These are phyloP conservation scores for Ehretia macrophylla DNA, from an alignment of 257 asterid genomes.

Conservation along the genomic window DNA sequence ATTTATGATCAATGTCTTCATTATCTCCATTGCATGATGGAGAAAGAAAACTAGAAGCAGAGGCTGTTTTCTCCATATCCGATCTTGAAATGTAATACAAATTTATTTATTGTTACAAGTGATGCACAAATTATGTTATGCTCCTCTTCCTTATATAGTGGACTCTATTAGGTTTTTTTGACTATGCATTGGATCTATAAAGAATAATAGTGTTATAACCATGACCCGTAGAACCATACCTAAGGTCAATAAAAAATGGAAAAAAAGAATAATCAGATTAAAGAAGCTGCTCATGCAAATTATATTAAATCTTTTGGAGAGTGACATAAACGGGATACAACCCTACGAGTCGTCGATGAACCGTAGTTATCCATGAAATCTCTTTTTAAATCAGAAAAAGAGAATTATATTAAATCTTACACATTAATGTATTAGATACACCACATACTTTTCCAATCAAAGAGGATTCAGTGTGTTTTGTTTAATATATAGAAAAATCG, in stretches of 20 bases:
- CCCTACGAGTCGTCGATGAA: too few species aligned
- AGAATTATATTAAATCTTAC: background rate
- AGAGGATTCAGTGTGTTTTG: conserved; percentile 47
- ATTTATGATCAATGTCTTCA: conserved; percentile 22
- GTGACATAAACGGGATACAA: too few species aligned
- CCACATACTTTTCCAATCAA: conserved; percentile 52
- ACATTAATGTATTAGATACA: conserved; percentile 39
- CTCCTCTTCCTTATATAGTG: conserved; percentile 32
- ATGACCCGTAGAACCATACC: conserved; percentile 19
- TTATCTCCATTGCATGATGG: conserved; percentile 20
- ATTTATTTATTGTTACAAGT: background rate
- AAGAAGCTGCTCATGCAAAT: conserved; percentile 39
- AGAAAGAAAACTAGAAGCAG: conserved; percentile 28
- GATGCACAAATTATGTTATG: too few species aligned
- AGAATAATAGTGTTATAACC: conserved; percentile 24
- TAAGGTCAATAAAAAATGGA: conserved; percentile 38
- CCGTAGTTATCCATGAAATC: too few species aligned
- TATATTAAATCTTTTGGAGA: background rate
- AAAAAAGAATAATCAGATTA: too few species aligned
- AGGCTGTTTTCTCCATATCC: conserved; percentile 37
- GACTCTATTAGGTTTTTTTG: conserved; percentile 14
- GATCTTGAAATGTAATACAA: background rate
- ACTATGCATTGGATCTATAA: conserved; percentile 24
- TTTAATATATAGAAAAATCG: conserved; percentile 25
- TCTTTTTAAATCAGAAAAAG: too few species aligned